Evolutionary conservation across 192 early-diverging fungal species (phyloP).

Genomic region (Umbelopsis vinacea): DNA sequence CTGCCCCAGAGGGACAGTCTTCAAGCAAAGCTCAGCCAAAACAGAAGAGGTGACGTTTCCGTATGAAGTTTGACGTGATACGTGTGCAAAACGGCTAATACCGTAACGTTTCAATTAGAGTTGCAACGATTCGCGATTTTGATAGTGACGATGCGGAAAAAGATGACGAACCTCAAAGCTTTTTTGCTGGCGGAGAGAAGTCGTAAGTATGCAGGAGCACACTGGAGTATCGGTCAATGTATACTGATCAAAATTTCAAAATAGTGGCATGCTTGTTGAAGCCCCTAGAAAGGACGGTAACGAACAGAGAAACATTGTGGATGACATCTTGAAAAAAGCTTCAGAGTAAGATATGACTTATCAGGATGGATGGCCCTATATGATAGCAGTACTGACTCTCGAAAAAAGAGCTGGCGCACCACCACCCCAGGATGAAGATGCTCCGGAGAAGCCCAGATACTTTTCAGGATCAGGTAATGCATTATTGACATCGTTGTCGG

Average conservation of each 20-base stretch:
- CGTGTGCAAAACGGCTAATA: neutral
- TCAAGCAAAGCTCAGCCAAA: neutral
- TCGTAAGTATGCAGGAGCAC: constrained; percentile 65
- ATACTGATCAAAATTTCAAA: neutral
- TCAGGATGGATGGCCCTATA: neutral
- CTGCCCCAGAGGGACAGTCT: neutral
- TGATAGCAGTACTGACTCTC: neutral
- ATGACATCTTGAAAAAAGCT: constrained; percentile 80
- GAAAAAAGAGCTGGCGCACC: constrained; percentile 30
- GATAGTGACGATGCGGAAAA: constrained; percentile 39
- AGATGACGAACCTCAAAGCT: constrained; percentile 68
- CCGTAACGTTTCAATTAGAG: constrained; percentile 14
- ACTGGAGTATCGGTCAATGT: neutral
- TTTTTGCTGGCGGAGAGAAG: constrained; percentile 94
- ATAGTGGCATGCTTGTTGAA: constrained; percentile 54
- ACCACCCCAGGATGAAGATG: constrained; percentile 23
- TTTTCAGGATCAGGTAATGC: constrained; percentile 44
- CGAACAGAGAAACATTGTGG: constrained; percentile 62
- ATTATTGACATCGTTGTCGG: neutral
- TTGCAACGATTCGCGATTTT: constrained; percentile 56
- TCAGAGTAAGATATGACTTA: constrained; percentile 52
- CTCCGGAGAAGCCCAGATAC: constrained; percentile 22
- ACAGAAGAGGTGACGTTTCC: neutral
- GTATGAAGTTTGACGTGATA: neutral
- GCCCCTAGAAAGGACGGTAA: constrained; percentile 46